Evolutionary conservation across 148 eudicot species (phyloP).

Genomic region (Amaranthus hypochondriacus): DNA sequence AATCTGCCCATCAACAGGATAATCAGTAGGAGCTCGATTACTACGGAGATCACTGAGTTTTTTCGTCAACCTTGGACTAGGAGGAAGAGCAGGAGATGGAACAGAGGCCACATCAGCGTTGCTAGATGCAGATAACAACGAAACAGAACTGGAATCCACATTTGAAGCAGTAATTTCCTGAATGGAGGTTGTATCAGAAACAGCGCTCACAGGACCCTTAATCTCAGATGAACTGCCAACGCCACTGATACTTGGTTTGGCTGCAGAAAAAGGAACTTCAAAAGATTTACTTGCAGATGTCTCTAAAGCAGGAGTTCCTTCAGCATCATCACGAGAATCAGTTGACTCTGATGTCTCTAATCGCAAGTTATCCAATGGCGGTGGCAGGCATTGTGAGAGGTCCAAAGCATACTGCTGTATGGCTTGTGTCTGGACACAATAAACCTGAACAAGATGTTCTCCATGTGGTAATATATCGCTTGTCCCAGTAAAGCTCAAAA

Average conservation of each 20-base stretch:
- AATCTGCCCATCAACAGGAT: conserved; percentile 65
- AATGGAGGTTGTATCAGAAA: conserved; percentile 36
- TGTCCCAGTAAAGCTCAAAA: conserved; percentile 92
- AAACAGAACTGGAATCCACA: conserved; percentile 41
- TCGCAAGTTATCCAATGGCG: conserved; percentile 52
- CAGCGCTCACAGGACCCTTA: conserved; percentile 39
- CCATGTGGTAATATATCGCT: conserved; percentile 72
- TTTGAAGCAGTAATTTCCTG: conserved; percentile 37
- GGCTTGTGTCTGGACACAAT: conserved; percentile 98
- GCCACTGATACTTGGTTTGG: conserved; percentile 34
- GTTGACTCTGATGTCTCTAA: conserved; percentile 62
- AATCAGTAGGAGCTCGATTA: conserved; percentile 52
- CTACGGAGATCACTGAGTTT: conserved; percentile 45
- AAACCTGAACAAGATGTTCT: conserved; percentile 78
- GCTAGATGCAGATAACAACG: conserved; percentile 39
- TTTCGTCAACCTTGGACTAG: conserved; percentile 65
- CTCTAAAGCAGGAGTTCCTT: conserved; percentile 40
- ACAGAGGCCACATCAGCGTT: conserved; percentile 43
- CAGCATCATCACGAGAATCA: conserved; percentile 52
- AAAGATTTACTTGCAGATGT: conserved; percentile 49
- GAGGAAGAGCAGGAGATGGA: conserved; percentile 56
- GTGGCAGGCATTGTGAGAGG: conserved; percentile 85
- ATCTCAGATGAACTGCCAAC: conserved; percentile 38
- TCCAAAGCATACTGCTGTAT: conserved; percentile 98
- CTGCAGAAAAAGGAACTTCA: conserved; percentile 48